Conservation (phyloP, 306 rosid species). For the Senna siamea region DNA sequence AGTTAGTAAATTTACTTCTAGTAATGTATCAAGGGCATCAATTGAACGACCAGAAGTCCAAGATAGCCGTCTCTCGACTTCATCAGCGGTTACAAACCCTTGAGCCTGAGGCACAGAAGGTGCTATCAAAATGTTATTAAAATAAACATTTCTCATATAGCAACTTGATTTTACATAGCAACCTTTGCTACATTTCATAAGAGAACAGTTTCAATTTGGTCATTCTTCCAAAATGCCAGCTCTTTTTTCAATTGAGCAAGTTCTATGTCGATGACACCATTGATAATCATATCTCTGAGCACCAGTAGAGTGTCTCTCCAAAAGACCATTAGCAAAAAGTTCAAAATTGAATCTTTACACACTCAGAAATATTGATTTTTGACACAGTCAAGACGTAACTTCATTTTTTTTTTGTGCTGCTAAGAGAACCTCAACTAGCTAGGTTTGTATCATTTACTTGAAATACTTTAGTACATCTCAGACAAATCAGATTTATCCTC, state of each 20-base stretch:
- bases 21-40: slow-evolving; percentile 88
- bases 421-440: slow-evolving; percentile 12
- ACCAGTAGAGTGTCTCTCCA: background rate
- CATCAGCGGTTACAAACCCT: slow-evolving; percentile 84
- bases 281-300: slow-evolving; percentile 2
- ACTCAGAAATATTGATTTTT: background rate
- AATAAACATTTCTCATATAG: background rate
- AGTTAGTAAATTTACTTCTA: slow-evolving; percentile 61
- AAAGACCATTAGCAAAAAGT: background rate
- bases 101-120: slow-evolving; percentile 59
- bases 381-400: background rate
- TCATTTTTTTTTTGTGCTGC: background rate
- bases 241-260: background rate
- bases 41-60: slow-evolving; percentile 91
- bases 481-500: slow-evolving; percentile 5
- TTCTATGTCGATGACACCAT: background rate
- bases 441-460: slow-evolving; percentile 4
- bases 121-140: slow-evolving; percentile 28
- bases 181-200: slow-evolving; percentile 9
- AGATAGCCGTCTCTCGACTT: slow-evolving; percentile 79
- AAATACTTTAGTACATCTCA: background rate
- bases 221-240: slow-evolving; percentile 20
- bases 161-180: slow-evolving; percentile 14
- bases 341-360: background rate
- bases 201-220: background rate